phyloP scores from a whole-genome alignment of 2,329 filamentous ascomycete species.

The Fusarium sp. region DNA sequence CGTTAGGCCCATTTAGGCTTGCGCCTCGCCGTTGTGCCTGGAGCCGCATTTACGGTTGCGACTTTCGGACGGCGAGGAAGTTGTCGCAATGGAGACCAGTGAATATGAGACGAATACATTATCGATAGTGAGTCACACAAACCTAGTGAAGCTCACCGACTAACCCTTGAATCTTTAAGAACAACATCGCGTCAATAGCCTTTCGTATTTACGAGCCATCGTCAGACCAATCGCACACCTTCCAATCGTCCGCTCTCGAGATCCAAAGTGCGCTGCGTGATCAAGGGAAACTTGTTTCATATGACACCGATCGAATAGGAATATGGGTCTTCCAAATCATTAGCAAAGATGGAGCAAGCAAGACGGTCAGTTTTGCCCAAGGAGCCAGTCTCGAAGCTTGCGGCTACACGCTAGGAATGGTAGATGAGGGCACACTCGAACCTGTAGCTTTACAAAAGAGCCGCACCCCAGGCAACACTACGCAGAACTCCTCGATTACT shows the following conservation, averaged over 20 bases:
- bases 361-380: conserved; percentile 48
- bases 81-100: conserved; percentile 71
- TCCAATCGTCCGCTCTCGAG: conserved; percentile 63
- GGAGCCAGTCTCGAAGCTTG: conserved; percentile 59
- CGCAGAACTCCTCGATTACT: conserved; percentile 61
- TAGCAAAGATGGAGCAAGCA: conserved; percentile 56
- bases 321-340: conserved; percentile 69
- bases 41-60: conserved; percentile 48
- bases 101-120: conserved; percentile 74
- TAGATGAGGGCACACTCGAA: conserved; percentile 66
- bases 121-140: conserved; percentile 61
- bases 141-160: not conserved
- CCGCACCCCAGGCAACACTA: conserved; percentile 56
- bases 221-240: conserved; percentile 58
- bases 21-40: conserved; percentile 40
- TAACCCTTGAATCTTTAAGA: conserved; percentile 56
- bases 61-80: conserved; percentile 49
- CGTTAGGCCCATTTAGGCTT: conserved; percentile 32
- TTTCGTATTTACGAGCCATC: conserved; percentile 69
- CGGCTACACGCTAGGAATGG: conserved; percentile 59
- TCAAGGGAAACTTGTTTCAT: conserved; percentile 67
- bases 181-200: conserved; percentile 67
- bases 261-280: conserved; percentile 65
- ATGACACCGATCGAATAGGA: conserved; percentile 63
- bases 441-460: conserved; percentile 63